A percentile compares a stretch with the other conserved stretches of the same genome.
Evolutionary conservation across 768 basidiomycete species (phyloP).

Genomic region (Lactarius quietus): DNA sequence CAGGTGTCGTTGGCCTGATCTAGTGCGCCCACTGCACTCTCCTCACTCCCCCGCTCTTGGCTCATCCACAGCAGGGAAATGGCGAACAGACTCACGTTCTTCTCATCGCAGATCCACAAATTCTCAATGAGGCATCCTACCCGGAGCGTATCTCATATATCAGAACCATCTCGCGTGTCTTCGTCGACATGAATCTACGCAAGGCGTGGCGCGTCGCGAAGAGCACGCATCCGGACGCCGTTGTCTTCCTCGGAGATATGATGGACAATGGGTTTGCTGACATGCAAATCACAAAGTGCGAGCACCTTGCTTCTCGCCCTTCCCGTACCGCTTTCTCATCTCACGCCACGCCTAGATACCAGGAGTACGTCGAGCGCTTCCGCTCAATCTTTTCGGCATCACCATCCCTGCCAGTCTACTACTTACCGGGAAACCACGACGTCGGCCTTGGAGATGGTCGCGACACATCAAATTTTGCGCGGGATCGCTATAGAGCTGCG

Average conservation of each 20-base stretch:
- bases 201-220: slow-evolving; percentile 78
- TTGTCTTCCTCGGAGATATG: slow-evolving; percentile 90
- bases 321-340: not conserved
- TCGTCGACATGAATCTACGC: slow-evolving; percentile 79
- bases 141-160: slow-evolving; percentile 53
- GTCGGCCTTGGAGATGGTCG: slow-evolving; percentile 45
- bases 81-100: slow-evolving; percentile 42
- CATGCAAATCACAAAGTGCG: slow-evolving; percentile 69
- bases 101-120: slow-evolving; percentile 86
- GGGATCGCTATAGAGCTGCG: slow-evolving; percentile 60
- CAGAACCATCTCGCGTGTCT: slow-evolving; percentile 54
- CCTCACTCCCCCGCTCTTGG: not conserved
- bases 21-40: not conserved
- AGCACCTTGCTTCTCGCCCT: slow-evolving; percentile 23
- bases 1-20: slow-evolving; percentile 17
- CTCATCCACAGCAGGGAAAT: slow-evolving; percentile 8
- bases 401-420: slow-evolving; percentile 51
- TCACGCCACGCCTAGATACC: slow-evolving; percentile 52
- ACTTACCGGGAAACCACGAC: slow-evolving; percentile 91
- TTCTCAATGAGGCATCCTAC: slow-evolving; percentile 74
- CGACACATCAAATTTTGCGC: slow-evolving; percentile 29
- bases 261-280: slow-evolving; percentile 76
- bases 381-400: slow-evolving; percentile 59
- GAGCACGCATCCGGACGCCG: slow-evolving; percentile 57
- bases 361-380: slow-evolving; percentile 64